phyloP scores from a whole-genome alignment of 2,329 filamentous ascomycete species.

The Scedosporium boydii region DNA sequence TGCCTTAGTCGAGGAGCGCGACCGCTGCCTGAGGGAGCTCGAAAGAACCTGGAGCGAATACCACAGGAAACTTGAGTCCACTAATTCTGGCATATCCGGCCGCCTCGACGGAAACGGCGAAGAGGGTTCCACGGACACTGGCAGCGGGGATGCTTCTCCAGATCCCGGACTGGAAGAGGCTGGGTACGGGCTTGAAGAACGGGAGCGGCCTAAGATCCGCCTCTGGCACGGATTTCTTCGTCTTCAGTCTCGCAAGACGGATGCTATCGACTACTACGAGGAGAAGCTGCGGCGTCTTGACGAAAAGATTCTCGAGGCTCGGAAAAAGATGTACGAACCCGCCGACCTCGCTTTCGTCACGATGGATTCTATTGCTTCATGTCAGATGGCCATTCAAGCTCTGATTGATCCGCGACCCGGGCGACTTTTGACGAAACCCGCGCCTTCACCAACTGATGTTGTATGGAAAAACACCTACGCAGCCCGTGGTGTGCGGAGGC shows the following conservation, averaged over 20 bases:
- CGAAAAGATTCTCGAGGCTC: slow-evolving; percentile 58
- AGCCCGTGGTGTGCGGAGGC: slow-evolving; percentile 60
- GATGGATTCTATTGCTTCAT: slow-evolving; percentile 88
- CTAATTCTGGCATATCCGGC: slow-evolving; percentile 20
- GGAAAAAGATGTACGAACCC: slow-evolving; percentile 66
- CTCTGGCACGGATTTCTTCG: slow-evolving; percentile 73
- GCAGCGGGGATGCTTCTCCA: neutral
- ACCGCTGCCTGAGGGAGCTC: slow-evolving; percentile 56
- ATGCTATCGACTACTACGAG: slow-evolving; percentile 92
- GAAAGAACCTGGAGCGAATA: slow-evolving; percentile 67
- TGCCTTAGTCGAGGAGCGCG: slow-evolving; percentile 57
- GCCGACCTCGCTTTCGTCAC: slow-evolving; percentile 90
- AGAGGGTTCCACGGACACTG: neutral
- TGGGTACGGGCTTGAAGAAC: slow-evolving; percentile 22
- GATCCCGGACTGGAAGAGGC: slow-evolving; percentile 11
- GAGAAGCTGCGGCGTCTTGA: slow-evolving; percentile 74
- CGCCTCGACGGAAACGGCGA: slow-evolving; percentile 8
- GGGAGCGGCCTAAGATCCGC: slow-evolving; percentile 55
- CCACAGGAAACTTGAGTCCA: slow-evolving; percentile 8
- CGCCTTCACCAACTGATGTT: slow-evolving; percentile 84
- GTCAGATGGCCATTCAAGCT: slow-evolving; percentile 93
- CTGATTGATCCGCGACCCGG: slow-evolving; percentile 85
- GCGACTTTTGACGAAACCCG: slow-evolving; percentile 73
- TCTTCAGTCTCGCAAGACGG: slow-evolving; percentile 62
- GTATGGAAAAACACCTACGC: slow-evolving; percentile 92